These are phyloP conservation scores for Hymenoscyphus fructigenus DNA, from an alignment of 2,329 filamentous ascomycete species.

Conservation along the genomic window DNA sequence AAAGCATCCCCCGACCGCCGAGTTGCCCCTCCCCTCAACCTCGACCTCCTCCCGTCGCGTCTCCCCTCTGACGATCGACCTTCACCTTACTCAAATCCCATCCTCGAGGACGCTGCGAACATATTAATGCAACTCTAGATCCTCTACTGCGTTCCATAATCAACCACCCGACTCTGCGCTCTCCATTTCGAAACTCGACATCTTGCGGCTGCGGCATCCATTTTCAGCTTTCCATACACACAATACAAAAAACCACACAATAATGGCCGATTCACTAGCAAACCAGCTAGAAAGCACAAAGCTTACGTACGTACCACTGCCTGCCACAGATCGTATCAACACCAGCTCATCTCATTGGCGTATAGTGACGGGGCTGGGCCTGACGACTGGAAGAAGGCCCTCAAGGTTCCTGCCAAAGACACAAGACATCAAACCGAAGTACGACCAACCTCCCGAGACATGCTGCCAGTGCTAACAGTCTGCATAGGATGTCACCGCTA, in stretches of 20 bases:
- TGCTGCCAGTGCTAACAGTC: constrained; percentile 21
- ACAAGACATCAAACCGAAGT: constrained; percentile 80
- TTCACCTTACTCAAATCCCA: constrained; percentile 7
- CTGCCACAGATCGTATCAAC: background rate
- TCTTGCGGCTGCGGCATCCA: constrained; percentile 9
- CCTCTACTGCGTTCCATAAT: constrained; percentile 13
- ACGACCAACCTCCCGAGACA: constrained; percentile 14
- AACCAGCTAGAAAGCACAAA: constrained; percentile 57
- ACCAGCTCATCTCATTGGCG: constrained; percentile 34
- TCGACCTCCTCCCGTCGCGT: constrained; percentile 22
- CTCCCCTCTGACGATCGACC: constrained; percentile 8
- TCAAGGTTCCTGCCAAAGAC: constrained; percentile 73
- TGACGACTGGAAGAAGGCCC: constrained; percentile 71
- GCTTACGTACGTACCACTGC: constrained; percentile 41
- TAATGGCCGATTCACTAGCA: constrained; percentile 49
- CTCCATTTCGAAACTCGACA: background rate
- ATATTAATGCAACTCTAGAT: constrained; percentile 20
- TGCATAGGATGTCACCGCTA: constrained; percentile 89
- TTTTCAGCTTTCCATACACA: constrained; percentile 3
- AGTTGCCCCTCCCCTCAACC: constrained; percentile 22
- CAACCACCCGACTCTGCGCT: background rate
- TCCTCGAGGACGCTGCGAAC: constrained; percentile 6
- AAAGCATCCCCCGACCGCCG: constrained; percentile 9
- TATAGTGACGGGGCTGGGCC: constrained; percentile 40
- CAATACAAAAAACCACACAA: constrained; percentile 8